Evolutionary conservation across 1,284 basidiomycete genomes (phyloP).

Genomic region (Tilletiopsis washingtonensis): DNA sequence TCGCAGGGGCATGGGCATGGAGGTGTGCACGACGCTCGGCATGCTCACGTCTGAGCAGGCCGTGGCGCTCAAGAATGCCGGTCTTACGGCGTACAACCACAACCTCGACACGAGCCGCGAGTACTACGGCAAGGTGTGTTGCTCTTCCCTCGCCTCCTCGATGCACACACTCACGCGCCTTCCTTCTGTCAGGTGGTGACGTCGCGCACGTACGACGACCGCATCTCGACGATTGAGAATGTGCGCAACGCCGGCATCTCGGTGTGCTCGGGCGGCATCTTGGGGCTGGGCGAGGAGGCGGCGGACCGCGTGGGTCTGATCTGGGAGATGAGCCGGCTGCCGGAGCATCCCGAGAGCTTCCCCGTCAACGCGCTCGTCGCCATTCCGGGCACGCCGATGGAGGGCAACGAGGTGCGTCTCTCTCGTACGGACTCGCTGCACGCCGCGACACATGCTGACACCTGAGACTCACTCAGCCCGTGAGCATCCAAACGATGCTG

Average conservation of each 20-base stretch:
- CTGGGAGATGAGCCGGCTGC: constrained; percentile 80
- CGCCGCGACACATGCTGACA: too few species aligned
- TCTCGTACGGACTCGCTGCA: background rate
- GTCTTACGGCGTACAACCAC: constrained; percentile 95
- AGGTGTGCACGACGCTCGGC: constrained; percentile 92
- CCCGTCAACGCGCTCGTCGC: constrained; percentile 86
- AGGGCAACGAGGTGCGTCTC: constrained; percentile 52
- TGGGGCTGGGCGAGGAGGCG: constrained; percentile 87
- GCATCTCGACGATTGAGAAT: constrained; percentile 76
- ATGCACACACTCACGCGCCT: background rate
- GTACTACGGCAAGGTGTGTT: constrained; percentile 75
- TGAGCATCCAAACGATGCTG: constrained; percentile 67
- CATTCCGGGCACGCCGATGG: constrained; percentile 57
- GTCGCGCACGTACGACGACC: constrained; percentile 86
- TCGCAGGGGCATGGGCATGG: constrained; percentile 49
- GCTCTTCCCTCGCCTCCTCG: background rate
- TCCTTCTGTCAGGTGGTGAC: constrained; percentile 88
- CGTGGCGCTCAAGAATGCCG: constrained; percentile 74
- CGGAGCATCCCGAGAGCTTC: constrained; percentile 94
- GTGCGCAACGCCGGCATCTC: constrained; percentile 92
- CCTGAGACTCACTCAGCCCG: constrained; percentile 14
- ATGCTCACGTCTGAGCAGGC: constrained; percentile 94
- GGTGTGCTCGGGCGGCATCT: constrained; percentile 92
- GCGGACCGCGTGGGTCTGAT: constrained; percentile 87
- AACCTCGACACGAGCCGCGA: constrained; percentile 97